These are phyloP conservation scores for Adansonia rubrostipa DNA, from an alignment of 441 rosid genomes.

Conservation along the genomic window DNA sequence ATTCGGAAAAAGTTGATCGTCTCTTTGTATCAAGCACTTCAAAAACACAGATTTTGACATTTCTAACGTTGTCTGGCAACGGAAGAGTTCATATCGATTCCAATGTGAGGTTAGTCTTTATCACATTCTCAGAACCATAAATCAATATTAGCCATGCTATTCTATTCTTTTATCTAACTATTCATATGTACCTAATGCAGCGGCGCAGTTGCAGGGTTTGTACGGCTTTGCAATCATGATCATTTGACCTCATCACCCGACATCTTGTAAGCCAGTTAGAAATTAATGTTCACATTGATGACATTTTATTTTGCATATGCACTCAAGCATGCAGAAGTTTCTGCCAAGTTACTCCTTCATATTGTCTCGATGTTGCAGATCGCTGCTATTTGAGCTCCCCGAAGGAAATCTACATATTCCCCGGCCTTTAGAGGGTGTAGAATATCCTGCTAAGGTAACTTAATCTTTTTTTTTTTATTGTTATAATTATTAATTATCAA, in stretches of 20 bases:
- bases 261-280: slow-evolving; percentile 5
- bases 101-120: slow-evolving; percentile 8
- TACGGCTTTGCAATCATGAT: not conserved
- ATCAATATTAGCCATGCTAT: not conserved
- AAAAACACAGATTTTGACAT: not conserved
- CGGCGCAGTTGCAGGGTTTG: slow-evolving; percentile 10
- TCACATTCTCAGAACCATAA: not conserved
- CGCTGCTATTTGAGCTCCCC: slow-evolving; percentile 22
- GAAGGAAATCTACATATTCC: slow-evolving; percentile 23
- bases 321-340: not conserved
- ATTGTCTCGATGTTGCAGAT: slow-evolving; percentile 14
- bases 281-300: not conserved
- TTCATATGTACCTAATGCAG: not conserved
- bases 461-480: not conserved
- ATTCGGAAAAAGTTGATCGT: slow-evolving; percentile 5
- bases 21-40: slow-evolving; percentile 14
- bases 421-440: slow-evolving; percentile 28
- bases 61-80: not conserved
- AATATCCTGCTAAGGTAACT: slow-evolving; percentile 24
- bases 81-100: not conserved
- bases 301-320: not conserved
- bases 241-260: not conserved
- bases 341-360: not conserved
- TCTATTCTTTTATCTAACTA: not conserved
- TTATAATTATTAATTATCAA: too few relatives aligned